Percentiles rank a stretch among this genome's conserved stretches.
Conservation (phyloP, 352 stramenopile genomes). For the Phytophthora litchii region DNA sequence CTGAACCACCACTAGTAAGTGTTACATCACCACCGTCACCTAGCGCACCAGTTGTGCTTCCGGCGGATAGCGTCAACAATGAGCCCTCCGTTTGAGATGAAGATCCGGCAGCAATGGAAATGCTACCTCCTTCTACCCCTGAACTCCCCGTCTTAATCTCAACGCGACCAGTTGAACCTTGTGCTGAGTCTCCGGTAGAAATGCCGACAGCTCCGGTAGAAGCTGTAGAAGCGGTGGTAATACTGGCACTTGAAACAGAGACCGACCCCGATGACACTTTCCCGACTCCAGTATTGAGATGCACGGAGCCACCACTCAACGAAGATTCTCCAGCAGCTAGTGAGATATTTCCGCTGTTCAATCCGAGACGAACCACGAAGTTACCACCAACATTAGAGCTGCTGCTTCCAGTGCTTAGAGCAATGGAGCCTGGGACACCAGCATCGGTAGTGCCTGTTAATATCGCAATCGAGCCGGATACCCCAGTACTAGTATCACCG, state of each 20-base stretch:
- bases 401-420: slow-evolving; percentile 33
- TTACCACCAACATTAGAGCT: slow-evolving; percentile 34
- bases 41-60: slow-evolving; percentile 26
- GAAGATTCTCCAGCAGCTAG: slow-evolving; percentile 24
- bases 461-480: slow-evolving; percentile 36
- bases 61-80: slow-evolving; percentile 14
- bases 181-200: slow-evolving; percentile 28
- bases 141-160: slow-evolving; percentile 32
- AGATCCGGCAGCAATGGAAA: slow-evolving; percentile 30
- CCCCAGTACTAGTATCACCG: slow-evolving; percentile 27
- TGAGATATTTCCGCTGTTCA: slow-evolving; percentile 37
- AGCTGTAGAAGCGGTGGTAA: slow-evolving; percentile 5
- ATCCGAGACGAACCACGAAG: slow-evolving; percentile 31
- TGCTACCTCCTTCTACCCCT: slow-evolving; percentile 23
- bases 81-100: slow-evolving; percentile 25
- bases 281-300: slow-evolving; percentile 21
- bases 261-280: slow-evolving; percentile 31
- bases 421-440: slow-evolving; percentile 34
- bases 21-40: slow-evolving; percentile 31
- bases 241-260: slow-evolving; percentile 23
- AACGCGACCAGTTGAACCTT: slow-evolving; percentile 27
- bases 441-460: slow-evolving; percentile 30
- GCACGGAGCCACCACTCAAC: slow-evolving; percentile 24
- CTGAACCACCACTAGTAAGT: slow-evolving; percentile 26
- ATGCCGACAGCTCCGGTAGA: slow-evolving; percentile 24